Percentiles rank a stretch among this genome's conserved stretches.
Conservation (phyloP, 176 grass and related monocot genomes). For the Areca catechu region DNA sequence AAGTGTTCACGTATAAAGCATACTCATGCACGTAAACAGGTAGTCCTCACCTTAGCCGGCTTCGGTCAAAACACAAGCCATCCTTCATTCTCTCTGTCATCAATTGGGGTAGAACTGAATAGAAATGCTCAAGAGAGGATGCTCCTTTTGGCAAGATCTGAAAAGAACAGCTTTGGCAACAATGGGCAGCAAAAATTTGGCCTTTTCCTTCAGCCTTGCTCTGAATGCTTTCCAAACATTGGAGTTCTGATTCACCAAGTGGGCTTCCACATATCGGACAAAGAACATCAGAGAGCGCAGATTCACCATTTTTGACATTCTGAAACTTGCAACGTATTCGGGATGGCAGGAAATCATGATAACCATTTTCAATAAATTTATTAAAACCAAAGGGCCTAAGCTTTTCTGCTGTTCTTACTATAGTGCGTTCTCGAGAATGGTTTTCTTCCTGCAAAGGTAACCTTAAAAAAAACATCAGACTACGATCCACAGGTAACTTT, state of each 20-base stretch:
- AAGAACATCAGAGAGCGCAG: constrained; percentile 47
- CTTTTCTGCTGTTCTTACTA: constrained; percentile 92
- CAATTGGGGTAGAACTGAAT: constrained; percentile 56
- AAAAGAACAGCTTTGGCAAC: constrained; percentile 73
- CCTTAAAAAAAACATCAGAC: not conserved
- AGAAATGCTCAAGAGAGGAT: constrained; percentile 37
- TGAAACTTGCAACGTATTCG: constrained; percentile 74
- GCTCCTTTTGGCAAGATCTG: constrained; percentile 60
- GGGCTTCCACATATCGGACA: constrained; percentile 63
- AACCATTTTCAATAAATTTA: constrained; percentile 63
- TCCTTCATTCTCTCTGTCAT: constrained; percentile 40
- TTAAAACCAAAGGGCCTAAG: constrained; percentile 88
- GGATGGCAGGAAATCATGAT: constrained; percentile 73
- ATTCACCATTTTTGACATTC: constrained; percentile 39
- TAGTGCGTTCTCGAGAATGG: constrained; percentile 75
- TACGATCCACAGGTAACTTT: no score
- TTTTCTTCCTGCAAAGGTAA: constrained; percentile 63
- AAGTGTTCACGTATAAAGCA: no score
- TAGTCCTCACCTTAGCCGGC: not conserved
- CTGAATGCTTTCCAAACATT: constrained; percentile 42
- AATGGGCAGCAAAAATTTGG: constrained; percentile 47
- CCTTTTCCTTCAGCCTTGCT: constrained; percentile 27
- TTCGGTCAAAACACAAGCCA: not conserved
- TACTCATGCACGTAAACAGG: not conserved
- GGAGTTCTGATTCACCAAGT: constrained; percentile 65